Evolutionary conservation across 805 yeast genomes (phyloP).

Genomic region (Kodamaea neixiangensis): DNA sequence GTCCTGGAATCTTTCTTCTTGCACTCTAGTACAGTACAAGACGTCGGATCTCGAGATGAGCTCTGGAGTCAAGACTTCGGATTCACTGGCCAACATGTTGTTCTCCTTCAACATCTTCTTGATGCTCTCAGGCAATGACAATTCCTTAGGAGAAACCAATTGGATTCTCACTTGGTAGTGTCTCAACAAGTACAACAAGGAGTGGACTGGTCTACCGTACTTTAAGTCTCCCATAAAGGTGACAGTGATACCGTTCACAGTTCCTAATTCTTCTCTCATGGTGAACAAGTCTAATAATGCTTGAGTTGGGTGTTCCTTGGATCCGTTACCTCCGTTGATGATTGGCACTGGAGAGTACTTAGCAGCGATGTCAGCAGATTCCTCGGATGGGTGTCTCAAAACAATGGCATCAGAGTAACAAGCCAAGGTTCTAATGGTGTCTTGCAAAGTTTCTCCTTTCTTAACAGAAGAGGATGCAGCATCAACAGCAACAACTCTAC

Average conservation of each 20-base stretch:
- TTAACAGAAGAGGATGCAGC: constrained; percentile 90
- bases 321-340: constrained; percentile 96
- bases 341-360: constrained; percentile 97
- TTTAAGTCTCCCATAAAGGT: constrained; percentile 99
- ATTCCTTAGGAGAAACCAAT: constrained; percentile 87
- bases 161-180: constrained; percentile 93
- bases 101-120: constrained; percentile 63
- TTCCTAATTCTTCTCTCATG: constrained; percentile 97
- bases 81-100: constrained; percentile 73
- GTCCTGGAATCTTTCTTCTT: constrained; percentile 89
- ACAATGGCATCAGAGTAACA: constrained; percentile 97
- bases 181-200: constrained; percentile 83
- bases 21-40: constrained; percentile 96
- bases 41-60: constrained; percentile 91
- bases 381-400: constrained; percentile 92
- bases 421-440: constrained; percentile 91
- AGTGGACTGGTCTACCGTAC: constrained; percentile 98
- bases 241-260: constrained; percentile 95
- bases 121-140: constrained; percentile 76
- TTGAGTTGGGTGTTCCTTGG: constrained; percentile 98
- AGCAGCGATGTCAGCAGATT: constrained; percentile 91
- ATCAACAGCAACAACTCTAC: constrained; percentile 87
- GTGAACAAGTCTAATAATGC: constrained; percentile 97
- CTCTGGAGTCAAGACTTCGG: constrained; percentile 76
- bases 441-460: constrained; percentile 98